Evolutionary conservation across 306 rosid species (phyloP), one percentile per base, ranked within the genome.

Genomic region (Gastrolobium bilobum): DNA sequence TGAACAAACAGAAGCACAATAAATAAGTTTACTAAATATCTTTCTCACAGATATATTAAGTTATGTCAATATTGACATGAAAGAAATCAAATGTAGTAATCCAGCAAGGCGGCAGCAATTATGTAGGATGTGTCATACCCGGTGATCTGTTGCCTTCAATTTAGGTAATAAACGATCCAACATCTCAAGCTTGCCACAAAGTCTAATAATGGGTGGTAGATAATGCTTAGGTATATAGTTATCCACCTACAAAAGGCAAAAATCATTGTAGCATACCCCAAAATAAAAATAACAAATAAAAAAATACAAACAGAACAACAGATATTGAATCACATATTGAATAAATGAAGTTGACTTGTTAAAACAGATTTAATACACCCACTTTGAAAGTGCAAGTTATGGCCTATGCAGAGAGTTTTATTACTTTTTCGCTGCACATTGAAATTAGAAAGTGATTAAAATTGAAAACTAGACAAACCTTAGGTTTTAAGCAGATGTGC

Each of bases 141-240:
- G 91, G 84, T 96, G 99, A 89, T 96, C 99, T 51, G 98, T 86
- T 6, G 96, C 99, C 86, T 96, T 96, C 79, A 96, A 81, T 83
- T 96, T 96, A 39, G 99, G 99, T 77, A 96, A 86, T 75, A 96
- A 40, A 68, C 99, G 95, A 82, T 96, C 99, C 86, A 96, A 85
- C 98, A 90, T 96, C 89, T 96, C 99, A 78, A 96, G 98, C 90
- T 96, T 96, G 85, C 99, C 99, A 83, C 99, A 96, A 39, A 88
- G 98, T 77, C 99, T 91, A 71, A 96, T 38, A 83, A 93, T 69
- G 6, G 96, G 93, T 46, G 98, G 99, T 73, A 96, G 92, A 89
- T 91, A 96, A 86, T 96, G 99, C 87, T 80, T 88, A 47, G 98
- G 99, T 82, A 96, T 87, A 13, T 79, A 91, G 83, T 44, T 87